Evolutionary conservation across 2,329 filamentous ascomycete species (phyloP), one percentile per base, ranked within the genome.

Genomic region (Sarocladium kiliense): DNA sequence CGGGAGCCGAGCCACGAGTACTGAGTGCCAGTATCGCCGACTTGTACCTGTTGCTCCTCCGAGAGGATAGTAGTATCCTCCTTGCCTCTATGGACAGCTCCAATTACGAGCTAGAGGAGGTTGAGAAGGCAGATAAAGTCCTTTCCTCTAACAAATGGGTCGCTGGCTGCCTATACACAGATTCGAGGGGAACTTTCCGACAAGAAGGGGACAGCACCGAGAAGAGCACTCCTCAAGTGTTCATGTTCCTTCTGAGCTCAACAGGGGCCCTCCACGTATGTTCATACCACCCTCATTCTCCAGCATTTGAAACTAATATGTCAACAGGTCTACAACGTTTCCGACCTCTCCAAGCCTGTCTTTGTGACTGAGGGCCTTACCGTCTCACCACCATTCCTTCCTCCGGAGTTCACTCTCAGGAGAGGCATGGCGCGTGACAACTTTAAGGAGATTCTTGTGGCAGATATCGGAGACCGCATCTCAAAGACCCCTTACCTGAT

Each of bases 11-110:
- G 63, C 86, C 90, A 3, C 81, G 86, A 54, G 87, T 94, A 41
- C 75, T 91, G 45, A 88, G 85, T 64, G 88, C 89, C 36, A 95
- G 89, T 66, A 92, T 97, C 63, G 83, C 83, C 19, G 93, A 97
- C 62, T 91, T 91, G 0, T 97, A 91, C 65, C 71, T 99, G 12
- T 75, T 96, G 2, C 79, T 97, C 14, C 74, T 96, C 19, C 82
- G 91, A 56, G 91, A 96, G 60, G 91, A 99, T 67, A 85, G 83
- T 5, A 94, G 88, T 58, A 79, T 91, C 6, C 84, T 89, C 55
- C 75, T 97, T 37, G 86, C 91, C 45, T 83, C 90, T 64, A 89
- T 92, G 37, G 30, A 34, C 25, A 90, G 92, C 64, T 66, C 58
- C 57, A 88, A 84, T 64, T 87, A 89, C 44, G 94, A 99, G 63